Evolutionary conservation across 768 basidiomycete species (phyloP), one percentile per base, ranked within the genome.

Genomic region (Panellus pusillus): DNA sequence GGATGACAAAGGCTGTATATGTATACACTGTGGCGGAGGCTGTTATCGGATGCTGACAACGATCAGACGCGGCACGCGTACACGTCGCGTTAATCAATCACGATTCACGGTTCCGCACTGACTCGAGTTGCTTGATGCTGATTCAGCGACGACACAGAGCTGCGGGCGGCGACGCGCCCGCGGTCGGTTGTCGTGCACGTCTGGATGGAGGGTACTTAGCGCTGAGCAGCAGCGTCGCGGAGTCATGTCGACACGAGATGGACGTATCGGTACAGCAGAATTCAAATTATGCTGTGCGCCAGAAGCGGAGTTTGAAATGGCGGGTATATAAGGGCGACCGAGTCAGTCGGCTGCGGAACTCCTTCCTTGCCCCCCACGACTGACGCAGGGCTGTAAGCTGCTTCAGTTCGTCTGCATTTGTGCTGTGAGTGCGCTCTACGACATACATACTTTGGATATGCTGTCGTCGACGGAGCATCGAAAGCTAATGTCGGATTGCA

Each of bases 401-500:
- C 50, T 3, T 47, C 55, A 52, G 50, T 50, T n/a, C n/a, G n/a
- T n/a, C n/a, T 15, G 9, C 50, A 57, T 52, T 44, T 55, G 54
- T 56, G 55, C 45, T 50, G 54, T 56, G 55, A 56, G 55, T 56
- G 24, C 44, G 44, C 32, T 51, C 42, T 47, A 18, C 40, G 55
- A 38, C 39, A 43, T 51, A 56, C 47, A 32, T 17, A 44, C 35
- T 9, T 32, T 44, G 24, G 24, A 24, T 24, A 13, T 57, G 50
- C 47, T 57, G 55, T 57, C 55, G 15, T 57, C 50, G 50, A 57
- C 55, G 38, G 55, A 35, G 14, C 32, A 14, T 7, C 32, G 42
- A 54, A 17, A 48, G 51, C 58, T 60, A 51, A 60, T 50, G 28
- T 47, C 17, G 42, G 47, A 36, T 52, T 53, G 17, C 54, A 60